phyloP scores from a whole-genome alignment of 352 stramenopile species.

The Albugo laibachii region DNA sequence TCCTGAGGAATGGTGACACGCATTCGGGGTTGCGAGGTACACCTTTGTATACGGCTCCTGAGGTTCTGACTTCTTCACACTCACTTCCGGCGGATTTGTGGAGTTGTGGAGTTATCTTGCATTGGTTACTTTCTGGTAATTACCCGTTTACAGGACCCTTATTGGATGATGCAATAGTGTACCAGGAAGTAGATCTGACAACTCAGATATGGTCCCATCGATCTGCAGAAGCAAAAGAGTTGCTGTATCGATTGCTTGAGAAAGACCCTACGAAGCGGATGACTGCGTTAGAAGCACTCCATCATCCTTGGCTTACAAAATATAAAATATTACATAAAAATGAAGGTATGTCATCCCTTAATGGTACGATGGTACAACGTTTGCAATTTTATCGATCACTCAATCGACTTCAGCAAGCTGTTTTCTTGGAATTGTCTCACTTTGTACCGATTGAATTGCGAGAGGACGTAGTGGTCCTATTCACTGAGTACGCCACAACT shows the following conservation, averaged over 20 bases:
- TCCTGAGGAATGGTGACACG: slow-evolving; percentile 17
- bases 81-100: slow-evolving; percentile 53
- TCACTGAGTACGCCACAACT: slow-evolving; percentile 18
- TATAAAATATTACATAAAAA: neutral
- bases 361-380: slow-evolving; percentile 48
- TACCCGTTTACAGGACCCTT: slow-evolving; percentile 44
- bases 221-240: slow-evolving; percentile 31
- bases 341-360: slow-evolving; percentile 10
- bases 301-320: slow-evolving; percentile 38
- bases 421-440: slow-evolving; percentile 32
- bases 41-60: slow-evolving; percentile 49
- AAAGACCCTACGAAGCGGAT: slow-evolving; percentile 19
- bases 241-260: slow-evolving; percentile 25
- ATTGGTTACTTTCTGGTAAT: slow-evolving; percentile 30
- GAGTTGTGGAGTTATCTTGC: slow-evolving; percentile 63
- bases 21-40: slow-evolving; percentile 36
- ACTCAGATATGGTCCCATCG: slow-evolving; percentile 24
- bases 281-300: slow-evolving; percentile 34
- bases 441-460: slow-evolving; percentile 30
- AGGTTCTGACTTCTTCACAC: slow-evolving; percentile 40
- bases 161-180: slow-evolving; percentile 38
- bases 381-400: slow-evolving; percentile 55
- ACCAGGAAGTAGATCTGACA: slow-evolving; percentile 33
- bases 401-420: slow-evolving; percentile 42
- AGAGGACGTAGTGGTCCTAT: slow-evolving; percentile 40